Conservation (phyloP, 2,329 filamentous ascomycete genomes). For the Cladophialophora bantiana region DNA sequence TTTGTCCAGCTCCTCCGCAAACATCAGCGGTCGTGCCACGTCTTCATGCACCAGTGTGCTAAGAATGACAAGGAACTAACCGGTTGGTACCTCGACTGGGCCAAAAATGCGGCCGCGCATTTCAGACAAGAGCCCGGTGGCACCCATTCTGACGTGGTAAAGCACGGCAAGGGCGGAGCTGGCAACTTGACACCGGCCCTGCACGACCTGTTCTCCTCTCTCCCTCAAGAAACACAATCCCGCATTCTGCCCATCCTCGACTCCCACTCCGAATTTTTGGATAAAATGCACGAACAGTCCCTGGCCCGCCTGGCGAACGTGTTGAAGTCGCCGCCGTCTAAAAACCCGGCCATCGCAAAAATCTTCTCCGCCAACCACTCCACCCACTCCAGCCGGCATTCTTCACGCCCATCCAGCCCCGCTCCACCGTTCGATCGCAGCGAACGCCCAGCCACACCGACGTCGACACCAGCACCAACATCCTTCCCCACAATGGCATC, state of each 20-base stretch:
- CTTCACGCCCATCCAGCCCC: constrained; percentile 26
- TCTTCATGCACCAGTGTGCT: constrained; percentile 73
- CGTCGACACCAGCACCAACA: constrained; percentile 14
- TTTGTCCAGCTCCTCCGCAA: constrained; percentile 71
- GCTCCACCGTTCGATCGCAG: constrained; percentile 23
- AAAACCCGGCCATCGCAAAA: constrained; percentile 38
- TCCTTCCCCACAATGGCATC: constrained; percentile 5
- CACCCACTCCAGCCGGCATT: constrained; percentile 8
- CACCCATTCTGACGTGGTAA: constrained; percentile 36
- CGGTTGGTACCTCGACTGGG: constrained; percentile 67
- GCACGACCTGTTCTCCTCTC: constrained; percentile 52
- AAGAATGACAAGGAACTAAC: constrained; percentile 72
- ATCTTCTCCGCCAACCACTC: constrained; percentile 36
- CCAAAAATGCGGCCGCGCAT: constrained; percentile 62
- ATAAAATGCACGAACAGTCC: constrained; percentile 62
- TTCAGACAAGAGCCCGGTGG: constrained; percentile 54
- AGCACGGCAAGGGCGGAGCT: constrained; percentile 43
- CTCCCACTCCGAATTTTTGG: constrained; percentile 67
- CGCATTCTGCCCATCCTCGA: constrained; percentile 63
- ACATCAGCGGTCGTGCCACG: constrained; percentile 69
- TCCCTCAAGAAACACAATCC: constrained; percentile 57
- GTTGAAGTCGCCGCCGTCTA: constrained; percentile 51
- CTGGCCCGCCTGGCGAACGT: constrained; percentile 63
- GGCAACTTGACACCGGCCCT: constrained; percentile 54
- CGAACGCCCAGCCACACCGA: not conserved